A percentile compares a stretch with the other conserved stretches of the same genome.
These are phyloP conservation scores for Podaxis rugospora DNA, from an alignment of 768 basidiomycete species.

Conservation along the genomic window DNA sequence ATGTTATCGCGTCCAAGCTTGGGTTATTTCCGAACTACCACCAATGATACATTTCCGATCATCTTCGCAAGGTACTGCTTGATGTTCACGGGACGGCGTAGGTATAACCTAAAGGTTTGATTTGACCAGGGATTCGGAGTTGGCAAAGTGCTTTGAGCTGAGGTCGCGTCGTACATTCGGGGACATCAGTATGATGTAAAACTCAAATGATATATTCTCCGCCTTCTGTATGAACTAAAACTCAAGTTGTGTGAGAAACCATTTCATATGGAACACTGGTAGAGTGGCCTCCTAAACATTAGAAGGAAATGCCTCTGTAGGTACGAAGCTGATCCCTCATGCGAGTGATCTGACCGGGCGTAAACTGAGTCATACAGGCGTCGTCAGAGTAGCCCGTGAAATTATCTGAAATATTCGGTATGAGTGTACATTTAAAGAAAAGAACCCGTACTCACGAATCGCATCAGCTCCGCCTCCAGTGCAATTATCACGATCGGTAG, in stretches of 20 bases:
- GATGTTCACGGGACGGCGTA: no score
- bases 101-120: no score
- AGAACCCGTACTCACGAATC: constrained; percentile 14
- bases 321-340: constrained; percentile 4
- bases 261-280: not conserved
- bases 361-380: constrained; percentile 11
- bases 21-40: no score
- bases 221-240: no score
- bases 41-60: no score
- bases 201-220: no score
- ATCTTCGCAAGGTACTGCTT: no score
- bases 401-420: constrained; percentile 9
- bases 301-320: constrained; percentile 6
- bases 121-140: no score
- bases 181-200: no score
- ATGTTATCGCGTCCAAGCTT: no score
- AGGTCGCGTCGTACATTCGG: no score
- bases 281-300: not conserved
- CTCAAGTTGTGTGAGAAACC: not conserved
- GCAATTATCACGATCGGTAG: constrained; percentile 21
- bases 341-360: constrained; percentile 9
- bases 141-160: no score
- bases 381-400: constrained; percentile 15
- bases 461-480: constrained; percentile 12
- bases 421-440: not conserved